Evolutionary conservation across 2,329 filamentous ascomycete species (phyloP).

Genomic region (Colletotrichum endophyticum): DNA sequence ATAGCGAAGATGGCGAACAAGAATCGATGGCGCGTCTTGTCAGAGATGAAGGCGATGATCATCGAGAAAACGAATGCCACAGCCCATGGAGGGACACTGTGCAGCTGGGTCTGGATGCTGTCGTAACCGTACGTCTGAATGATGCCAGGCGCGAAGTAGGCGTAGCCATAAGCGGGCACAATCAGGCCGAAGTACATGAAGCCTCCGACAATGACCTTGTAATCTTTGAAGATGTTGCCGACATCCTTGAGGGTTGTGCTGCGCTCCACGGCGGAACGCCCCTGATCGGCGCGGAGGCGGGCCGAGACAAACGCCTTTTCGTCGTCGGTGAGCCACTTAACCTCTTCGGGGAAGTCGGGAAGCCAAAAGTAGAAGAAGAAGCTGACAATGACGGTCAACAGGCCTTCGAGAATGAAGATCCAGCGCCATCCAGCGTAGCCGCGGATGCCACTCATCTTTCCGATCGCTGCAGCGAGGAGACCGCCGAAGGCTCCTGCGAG

Average conservation of each 20-base stretch:
- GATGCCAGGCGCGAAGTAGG: constrained; percentile 78
- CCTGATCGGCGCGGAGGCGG: constrained; percentile 72
- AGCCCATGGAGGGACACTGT: constrained; percentile 63
- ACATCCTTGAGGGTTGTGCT: constrained; percentile 65
- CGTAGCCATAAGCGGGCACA: constrained; percentile 78
- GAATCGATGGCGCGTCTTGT: constrained; percentile 75
- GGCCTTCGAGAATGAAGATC: constrained; percentile 82
- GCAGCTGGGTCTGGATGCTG: constrained; percentile 61
- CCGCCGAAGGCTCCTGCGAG: constrained; percentile 29
- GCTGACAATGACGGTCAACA: constrained; percentile 65
- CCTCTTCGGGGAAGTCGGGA: constrained; percentile 76
- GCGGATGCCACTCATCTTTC: constrained; percentile 78
- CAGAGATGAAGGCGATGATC: constrained; percentile 73
- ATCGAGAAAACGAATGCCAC: constrained; percentile 82
- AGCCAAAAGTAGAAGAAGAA: constrained; percentile 72
- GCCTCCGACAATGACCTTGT: constrained; percentile 74
- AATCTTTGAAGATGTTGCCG: constrained; percentile 71
- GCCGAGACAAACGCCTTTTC: constrained; percentile 71
- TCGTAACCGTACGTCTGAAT: constrained; percentile 70
- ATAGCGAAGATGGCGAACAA: constrained; percentile 74
- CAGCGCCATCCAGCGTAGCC: constrained; percentile 79
- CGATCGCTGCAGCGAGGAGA: constrained; percentile 33
- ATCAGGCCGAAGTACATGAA: constrained; percentile 85
- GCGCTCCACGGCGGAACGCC: constrained; percentile 67
- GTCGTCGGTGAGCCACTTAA: constrained; percentile 73